A percentile compares a stretch with the other conserved stretches of the same genome.
Evolutionary conservation across 768 basidiomycete species (phyloP).

Genomic region (Auriscalpium microsporum): DNA sequence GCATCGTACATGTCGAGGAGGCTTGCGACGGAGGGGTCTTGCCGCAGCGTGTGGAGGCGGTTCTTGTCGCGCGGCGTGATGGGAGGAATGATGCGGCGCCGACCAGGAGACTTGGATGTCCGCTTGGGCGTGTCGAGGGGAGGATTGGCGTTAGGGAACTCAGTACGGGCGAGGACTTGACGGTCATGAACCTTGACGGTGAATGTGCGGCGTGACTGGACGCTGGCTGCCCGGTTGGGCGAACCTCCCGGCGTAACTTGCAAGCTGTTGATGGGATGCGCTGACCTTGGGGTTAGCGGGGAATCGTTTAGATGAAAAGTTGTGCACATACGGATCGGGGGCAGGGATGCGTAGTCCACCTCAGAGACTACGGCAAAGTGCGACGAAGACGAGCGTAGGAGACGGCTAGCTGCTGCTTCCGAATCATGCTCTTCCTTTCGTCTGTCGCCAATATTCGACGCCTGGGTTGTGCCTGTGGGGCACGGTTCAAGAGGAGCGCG

Average conservation of each 20-base stretch:
- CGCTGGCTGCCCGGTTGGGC: constrained; percentile 44
- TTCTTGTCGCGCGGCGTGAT: constrained; percentile 38
- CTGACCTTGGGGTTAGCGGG: constrained; percentile 11
- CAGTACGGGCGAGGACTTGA: constrained; percentile 50
- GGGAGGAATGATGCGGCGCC: constrained; percentile 25
- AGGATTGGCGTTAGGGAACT: constrained; percentile 56
- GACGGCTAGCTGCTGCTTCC: constrained; percentile 37
- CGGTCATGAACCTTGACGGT: constrained; percentile 65
- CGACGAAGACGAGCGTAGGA: constrained; percentile 68
- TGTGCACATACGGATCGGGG: constrained; percentile 59
- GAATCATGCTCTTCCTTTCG: constrained; percentile 37
- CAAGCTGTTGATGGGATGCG: constrained; percentile 57
- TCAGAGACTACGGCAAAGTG: constrained; percentile 51
- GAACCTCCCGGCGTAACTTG: constrained; percentile 42
- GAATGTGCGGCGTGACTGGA: constrained; percentile 51
- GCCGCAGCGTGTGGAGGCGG: constrained; percentile 51
- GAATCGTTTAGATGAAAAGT: background rate
- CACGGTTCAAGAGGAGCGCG: constrained; percentile 3
- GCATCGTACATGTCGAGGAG: constrained; percentile 68
- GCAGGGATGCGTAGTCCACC: constrained; percentile 46
- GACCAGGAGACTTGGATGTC: constrained; percentile 14
- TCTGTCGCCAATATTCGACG: constrained; percentile 1
- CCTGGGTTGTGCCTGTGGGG: background rate
- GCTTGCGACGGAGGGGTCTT: constrained; percentile 73
- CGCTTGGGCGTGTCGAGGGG: constrained; percentile 20